Conservation (phyloP, 495 filamentous ascomycete genomes). For the Alectoria sarmentosa region DNA sequence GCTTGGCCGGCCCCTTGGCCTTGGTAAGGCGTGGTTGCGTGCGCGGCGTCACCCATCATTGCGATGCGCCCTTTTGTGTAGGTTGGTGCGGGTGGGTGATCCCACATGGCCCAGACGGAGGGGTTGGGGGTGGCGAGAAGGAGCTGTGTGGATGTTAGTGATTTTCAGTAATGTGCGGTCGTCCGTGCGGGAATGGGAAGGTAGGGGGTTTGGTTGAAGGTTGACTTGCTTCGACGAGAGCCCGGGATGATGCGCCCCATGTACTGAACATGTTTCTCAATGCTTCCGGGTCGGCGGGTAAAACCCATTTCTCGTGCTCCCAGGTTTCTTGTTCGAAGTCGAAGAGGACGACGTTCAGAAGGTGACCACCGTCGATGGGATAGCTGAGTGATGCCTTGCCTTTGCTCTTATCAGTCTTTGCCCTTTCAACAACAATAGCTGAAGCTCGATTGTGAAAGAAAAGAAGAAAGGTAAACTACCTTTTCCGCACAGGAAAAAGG, state of each 20-base stretch:
- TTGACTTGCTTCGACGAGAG: background rate
- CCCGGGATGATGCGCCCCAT: conserved; percentile 9
- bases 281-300: background rate
- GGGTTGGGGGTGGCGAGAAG: background rate
- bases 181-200: too few relatives aligned
- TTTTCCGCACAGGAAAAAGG: conserved; percentile 9
- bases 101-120: conserved; percentile 3
- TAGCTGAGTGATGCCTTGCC: conserved; percentile 35
- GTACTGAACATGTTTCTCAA: background rate
- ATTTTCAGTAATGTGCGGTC: too few relatives aligned
- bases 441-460: background rate
- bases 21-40: conserved; percentile 36
- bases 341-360: conserved; percentile 37
- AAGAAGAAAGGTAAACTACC: background rate
- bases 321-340: conserved; percentile 24
- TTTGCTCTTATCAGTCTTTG: background rate
- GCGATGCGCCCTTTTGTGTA: conserved; percentile 31
- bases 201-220: background rate
- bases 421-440: background rate
- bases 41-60: conserved; percentile 40
- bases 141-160: background rate
- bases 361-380: conserved; percentile 38
- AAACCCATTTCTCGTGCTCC: conserved; percentile 8
- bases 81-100: conserved; percentile 8
- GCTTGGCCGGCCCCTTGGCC: conserved; percentile 35